These are phyloP conservation scores for Pistacia atlantica DNA, from an alignment of 345 rosid genomes.

Conservation along the genomic window DNA sequence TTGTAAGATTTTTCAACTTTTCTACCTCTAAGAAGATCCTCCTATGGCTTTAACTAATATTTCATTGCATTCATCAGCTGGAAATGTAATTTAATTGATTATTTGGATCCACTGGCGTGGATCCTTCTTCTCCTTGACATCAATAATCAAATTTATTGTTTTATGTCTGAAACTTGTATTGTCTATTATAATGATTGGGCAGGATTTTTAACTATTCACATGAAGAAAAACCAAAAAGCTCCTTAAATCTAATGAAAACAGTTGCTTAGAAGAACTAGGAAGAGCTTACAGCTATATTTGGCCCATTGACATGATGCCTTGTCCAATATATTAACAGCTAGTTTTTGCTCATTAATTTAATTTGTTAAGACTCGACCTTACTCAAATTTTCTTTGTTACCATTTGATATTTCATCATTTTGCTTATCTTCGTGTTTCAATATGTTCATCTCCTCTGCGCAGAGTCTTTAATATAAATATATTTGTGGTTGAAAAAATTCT, in stretches of 20 bases:
- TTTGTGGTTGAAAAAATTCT: neutral
- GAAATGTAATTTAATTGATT: neutral
- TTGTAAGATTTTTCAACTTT: constrained; percentile 48
- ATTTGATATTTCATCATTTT: neutral
- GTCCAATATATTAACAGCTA: neutral
- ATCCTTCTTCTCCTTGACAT: neutral
- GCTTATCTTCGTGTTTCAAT: neutral
- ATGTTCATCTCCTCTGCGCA: neutral
- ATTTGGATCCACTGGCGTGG: neutral
- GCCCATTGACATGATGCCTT: neutral
- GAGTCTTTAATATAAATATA: neutral
- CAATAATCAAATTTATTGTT: neutral
- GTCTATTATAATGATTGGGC: neutral
- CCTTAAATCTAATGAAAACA: neutral
- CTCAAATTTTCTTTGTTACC: neutral
- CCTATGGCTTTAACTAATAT: neutral
- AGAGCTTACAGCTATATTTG: neutral
- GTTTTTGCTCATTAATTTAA: neutral
- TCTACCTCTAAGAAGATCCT: neutral
- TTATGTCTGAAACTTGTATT: neutral
- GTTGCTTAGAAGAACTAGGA: neutral
- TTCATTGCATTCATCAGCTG: neutral
- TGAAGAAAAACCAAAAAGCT: too few species aligned
- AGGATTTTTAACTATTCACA: too few species aligned
- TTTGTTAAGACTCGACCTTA: neutral